phyloP scores from a whole-genome alignment of 306 rosid genomes.

The Corylus heterophylla region DNA sequence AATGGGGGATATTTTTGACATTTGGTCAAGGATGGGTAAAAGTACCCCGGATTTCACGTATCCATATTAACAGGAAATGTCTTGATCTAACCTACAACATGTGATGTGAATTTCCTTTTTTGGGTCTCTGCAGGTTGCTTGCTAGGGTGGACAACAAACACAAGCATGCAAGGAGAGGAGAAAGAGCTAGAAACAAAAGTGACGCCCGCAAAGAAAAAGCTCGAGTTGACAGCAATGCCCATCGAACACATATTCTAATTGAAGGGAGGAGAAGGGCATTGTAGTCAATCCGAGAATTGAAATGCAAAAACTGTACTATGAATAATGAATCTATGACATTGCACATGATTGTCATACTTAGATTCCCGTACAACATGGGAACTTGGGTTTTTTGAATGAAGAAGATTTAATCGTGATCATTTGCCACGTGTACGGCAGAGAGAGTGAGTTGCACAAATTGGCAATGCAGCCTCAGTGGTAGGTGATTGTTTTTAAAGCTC shows the following conservation, averaged over 20 bases:
- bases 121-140: conserved; percentile 26
- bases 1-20: conserved; percentile 23
- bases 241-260: background rate
- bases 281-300: background rate
- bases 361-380: background rate
- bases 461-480: background rate
- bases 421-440: conserved; percentile 30
- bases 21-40: conserved; percentile 8
- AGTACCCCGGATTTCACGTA: conserved; percentile 50
- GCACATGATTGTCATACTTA: background rate
- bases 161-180: background rate
- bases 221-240: background rate
- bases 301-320: background rate
- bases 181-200: background rate
- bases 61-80: conserved; percentile 32
- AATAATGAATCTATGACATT: background rate
- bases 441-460: conserved; percentile 17
- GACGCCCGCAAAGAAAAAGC: background rate
- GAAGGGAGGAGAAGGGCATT: background rate
- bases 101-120: conserved; percentile 25
- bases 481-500: conserved; percentile 13
- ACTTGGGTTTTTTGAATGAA: background rate
- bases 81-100: conserved; percentile 14
- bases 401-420: background rate
- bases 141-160: conserved; percentile 12